phyloP scores from a whole-genome alignment of 352 stramenopile genomes.

The Blastocystis sp. region DNA sequence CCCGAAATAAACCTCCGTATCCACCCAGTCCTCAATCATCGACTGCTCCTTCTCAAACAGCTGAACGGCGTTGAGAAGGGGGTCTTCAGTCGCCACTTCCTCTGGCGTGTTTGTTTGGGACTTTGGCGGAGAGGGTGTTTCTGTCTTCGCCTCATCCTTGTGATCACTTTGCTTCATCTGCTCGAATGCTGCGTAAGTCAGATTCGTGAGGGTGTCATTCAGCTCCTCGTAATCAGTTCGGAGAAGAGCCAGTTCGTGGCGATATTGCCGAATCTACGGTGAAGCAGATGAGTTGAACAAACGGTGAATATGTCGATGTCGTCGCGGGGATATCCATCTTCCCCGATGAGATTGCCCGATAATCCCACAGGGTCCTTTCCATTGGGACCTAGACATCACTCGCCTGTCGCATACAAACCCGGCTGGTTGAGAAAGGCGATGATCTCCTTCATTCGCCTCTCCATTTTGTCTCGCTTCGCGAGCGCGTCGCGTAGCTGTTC shows the following conservation, averaged over 20 bases:
- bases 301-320: conserved; percentile 51
- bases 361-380: conserved; percentile 48
- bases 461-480: conserved; percentile 27
- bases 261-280: conserved; percentile 22
- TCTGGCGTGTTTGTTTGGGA: not conserved
- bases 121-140: no score
- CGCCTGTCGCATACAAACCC: not conserved
- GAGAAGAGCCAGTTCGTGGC: conserved; percentile 48
- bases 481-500: conserved; percentile 4
- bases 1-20: conserved; percentile 4
- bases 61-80: not conserved
- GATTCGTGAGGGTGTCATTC: not conserved
- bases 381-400: conserved; percentile 25
- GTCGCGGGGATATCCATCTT: conserved; percentile 50
- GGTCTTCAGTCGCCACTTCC: not conserved
- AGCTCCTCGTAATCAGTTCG: conserved; percentile 66
- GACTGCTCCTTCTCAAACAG: not conserved
- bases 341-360: conserved; percentile 35
- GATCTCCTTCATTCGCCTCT: conserved; percentile 62
- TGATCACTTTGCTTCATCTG: not conserved
- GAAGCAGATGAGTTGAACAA: not conserved
- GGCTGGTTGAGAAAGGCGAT: conserved; percentile 40
- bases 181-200: conserved; percentile 42
- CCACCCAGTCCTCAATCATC: not conserved
- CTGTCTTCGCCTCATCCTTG: not conserved